phyloP scores from a whole-genome alignment of 1,284 basidiomycete species.

The Naganishia albida region DNA sequence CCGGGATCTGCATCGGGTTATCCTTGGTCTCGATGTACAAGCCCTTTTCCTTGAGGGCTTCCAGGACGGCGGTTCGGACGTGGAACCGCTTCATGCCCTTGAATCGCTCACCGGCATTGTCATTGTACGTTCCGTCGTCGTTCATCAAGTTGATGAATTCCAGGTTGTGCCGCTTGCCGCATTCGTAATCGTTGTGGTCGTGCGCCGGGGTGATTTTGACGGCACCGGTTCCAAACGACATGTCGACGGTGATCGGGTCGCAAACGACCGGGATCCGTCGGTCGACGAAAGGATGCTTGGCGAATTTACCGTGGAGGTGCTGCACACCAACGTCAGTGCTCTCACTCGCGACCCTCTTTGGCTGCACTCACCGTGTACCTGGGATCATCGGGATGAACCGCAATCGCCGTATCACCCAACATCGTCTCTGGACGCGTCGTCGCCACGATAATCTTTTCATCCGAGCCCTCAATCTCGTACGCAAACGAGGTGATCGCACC shows the following conservation, averaged over 20 bases:
- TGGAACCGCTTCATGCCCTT: constrained; percentile 96
- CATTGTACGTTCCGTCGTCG: constrained; percentile 95
- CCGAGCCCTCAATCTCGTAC: constrained; percentile 83
- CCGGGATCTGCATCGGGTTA: constrained; percentile 91
- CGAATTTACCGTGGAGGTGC: constrained; percentile 94
- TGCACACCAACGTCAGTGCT: constrained; percentile 38
- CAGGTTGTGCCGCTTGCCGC: constrained; percentile 83
- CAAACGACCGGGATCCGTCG: constrained; percentile 86
- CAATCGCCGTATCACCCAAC: constrained; percentile 96
- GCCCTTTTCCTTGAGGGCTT: constrained; percentile 81
- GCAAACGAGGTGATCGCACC: constrained; percentile 95
- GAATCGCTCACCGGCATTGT: constrained; percentile 79
- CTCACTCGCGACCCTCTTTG: neutral
- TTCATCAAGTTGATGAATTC: constrained; percentile 96
- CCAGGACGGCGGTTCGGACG: constrained; percentile 79
- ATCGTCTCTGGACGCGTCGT: constrained; percentile 99
- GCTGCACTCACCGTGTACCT: constrained; percentile 68
- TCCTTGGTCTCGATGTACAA: constrained; percentile 90
- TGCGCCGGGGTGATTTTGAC: constrained; percentile 99
- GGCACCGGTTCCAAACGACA: constrained; percentile 95
- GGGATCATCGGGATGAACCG: constrained; percentile 89
- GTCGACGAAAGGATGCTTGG: constrained; percentile 83
- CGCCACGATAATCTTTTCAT: constrained; percentile 90
- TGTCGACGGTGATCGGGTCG: constrained; percentile 85
- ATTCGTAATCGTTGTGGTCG: constrained; percentile 96